Conservation (phyloP, 257 asterid genomes). For the Buddleja alternifolia region DNA sequence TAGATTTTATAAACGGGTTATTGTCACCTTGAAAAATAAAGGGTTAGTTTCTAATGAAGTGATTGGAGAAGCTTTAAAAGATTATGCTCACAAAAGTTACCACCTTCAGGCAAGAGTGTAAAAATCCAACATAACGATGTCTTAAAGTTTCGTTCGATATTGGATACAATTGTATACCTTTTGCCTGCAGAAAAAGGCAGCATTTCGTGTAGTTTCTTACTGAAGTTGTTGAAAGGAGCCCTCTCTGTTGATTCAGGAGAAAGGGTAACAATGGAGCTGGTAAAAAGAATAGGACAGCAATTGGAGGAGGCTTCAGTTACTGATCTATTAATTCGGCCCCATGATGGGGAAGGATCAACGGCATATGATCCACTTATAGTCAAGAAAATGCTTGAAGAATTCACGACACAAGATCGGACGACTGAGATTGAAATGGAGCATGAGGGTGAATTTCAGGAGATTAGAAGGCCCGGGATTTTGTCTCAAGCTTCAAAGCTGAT, state of each 20-base stretch:
- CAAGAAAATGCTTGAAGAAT: slow-evolving; percentile 62
- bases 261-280: slow-evolving; percentile 50
- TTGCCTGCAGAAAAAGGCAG: slow-evolving; percentile 78
- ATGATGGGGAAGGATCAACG: slow-evolving; percentile 54
- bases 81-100: slow-evolving; percentile 74
- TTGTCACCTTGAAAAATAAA: slow-evolving; percentile 53
- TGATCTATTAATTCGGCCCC: slow-evolving; percentile 58
- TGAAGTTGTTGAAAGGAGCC: slow-evolving; percentile 61
- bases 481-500: slow-evolving; percentile 69
- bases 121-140: slow-evolving; percentile 51
- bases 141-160: slow-evolving; percentile 49
- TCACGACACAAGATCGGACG: slow-evolving; percentile 50
- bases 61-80: slow-evolving; percentile 88
- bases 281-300: slow-evolving; percentile 55
- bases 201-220: slow-evolving; percentile 74
- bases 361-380: slow-evolving; percentile 51
- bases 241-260: slow-evolving; percentile 62
- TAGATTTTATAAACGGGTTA: slow-evolving; percentile 68
- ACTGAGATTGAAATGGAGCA: slow-evolving; percentile 32
- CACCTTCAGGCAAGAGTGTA: slow-evolving; percentile 68
- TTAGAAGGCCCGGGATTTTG: slow-evolving; percentile 34
- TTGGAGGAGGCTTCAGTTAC: slow-evolving; percentile 69
- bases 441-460: slow-evolving; percentile 49
- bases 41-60: slow-evolving; percentile 62
- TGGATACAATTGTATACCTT: slow-evolving; percentile 75